A percentile compares a stretch with the other conserved stretches of the same genome.
These are phyloP conservation scores for Aspergillus chevalieri DNA, from an alignment of 2,329 filamentous ascomycete genomes.

Conservation along the genomic window DNA sequence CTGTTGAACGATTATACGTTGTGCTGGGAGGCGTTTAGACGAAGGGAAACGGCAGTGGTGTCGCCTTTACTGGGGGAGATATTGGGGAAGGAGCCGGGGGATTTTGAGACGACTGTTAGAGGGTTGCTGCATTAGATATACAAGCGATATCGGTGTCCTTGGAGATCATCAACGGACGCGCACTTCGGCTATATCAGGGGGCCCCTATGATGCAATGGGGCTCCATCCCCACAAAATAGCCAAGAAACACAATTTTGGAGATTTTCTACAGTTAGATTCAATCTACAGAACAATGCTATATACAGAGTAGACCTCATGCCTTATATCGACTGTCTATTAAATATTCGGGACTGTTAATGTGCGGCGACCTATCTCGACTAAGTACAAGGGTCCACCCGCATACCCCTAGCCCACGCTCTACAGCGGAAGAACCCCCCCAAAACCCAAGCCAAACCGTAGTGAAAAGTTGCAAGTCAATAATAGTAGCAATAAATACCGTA, in stretches of 20 bases:
- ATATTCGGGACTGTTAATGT: not conserved
- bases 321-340: not conserved
- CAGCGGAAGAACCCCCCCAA: not conserved
- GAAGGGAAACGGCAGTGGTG: conserved; percentile 41
- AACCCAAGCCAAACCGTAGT: not conserved
- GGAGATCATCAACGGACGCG: not conserved
- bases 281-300: too few relatives aligned
- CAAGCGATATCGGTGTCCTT: not conserved
- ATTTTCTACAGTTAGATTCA: too few relatives aligned
- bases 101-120: conserved; percentile 32
- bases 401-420: not conserved
- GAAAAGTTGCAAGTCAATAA: not conserved
- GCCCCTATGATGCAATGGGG: not conserved
- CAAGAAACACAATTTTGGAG: not conserved
- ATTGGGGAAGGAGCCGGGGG: conserved; percentile 40
- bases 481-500: not conserved
- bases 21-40: conserved; percentile 41
- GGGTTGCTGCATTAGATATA: not conserved
- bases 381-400: not conserved
- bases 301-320: not conserved
- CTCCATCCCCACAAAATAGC: not conserved
- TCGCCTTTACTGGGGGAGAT: conserved; percentile 34
- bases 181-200: not conserved
- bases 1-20: conserved; percentile 43
- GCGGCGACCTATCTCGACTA: not conserved